Base-by-base conservation (phyloP, 2,329 filamentous ascomycete genomes). In the Fusarium fujikuroi region DNA sequence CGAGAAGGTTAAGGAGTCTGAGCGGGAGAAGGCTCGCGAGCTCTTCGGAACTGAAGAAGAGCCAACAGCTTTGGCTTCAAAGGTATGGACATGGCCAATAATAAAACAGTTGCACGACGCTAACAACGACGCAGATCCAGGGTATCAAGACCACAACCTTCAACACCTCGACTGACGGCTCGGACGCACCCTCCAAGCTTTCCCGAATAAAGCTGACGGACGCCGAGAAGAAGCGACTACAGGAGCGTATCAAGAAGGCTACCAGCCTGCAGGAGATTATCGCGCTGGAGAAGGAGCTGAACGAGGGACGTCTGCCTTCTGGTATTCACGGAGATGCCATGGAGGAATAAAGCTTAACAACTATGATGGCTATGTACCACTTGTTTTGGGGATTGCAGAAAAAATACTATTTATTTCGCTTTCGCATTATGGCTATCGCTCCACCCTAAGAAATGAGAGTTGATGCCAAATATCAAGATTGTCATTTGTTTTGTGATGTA, bases 211-310 rank as follows among this genome's bases (percentile, higher is more conserved):
- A 95, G 83, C 86, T 97, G 75, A 98, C 95, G 8, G 94, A 95
- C 42, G 91, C 91, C 79, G 96, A 99, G 88, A 93, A 92, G 86
- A 92, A 92, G 86, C 89, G 90, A 73, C 89, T 98, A 69, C 92
- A 97, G 83, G 92, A 94, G 79, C 88, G 95, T 84, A 97, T 99
- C 82, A 91, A 91, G 83, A 94, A 93, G 79, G 95, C 96, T 10
- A 95, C 92, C 81, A 97, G 92, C 79, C 82, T 99, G 79, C 92
- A 95, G 76, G 96, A 98, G 84, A 97, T 99, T 80, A 92, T 94
- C 64, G 88, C 90, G 75, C 82, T 99, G 80, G 96, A 99, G 86
- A 97, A 95, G 85, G 94, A 96, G 82, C 84, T 98, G 74, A 93
- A 93, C 71, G 95, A 98, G 82, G 96, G 96, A 4, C 87, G 93